phyloP scores from a whole-genome alignment of 179 eudicot species.

The Spinacia oleracea region DNA sequence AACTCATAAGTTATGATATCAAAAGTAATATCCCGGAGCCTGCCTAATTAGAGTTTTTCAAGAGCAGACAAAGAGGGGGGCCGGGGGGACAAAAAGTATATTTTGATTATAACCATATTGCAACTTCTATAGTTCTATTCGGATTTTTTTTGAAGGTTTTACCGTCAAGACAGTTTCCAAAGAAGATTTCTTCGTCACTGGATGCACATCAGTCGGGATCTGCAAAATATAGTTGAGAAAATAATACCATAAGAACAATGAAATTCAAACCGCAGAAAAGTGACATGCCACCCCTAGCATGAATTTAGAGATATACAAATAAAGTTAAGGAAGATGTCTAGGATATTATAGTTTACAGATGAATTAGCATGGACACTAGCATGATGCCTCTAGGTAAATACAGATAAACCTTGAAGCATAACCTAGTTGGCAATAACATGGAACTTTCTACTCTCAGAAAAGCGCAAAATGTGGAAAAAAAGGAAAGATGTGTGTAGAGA shows the following conservation, averaged over 20 bases:
- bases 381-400: background rate
- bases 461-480: background rate
- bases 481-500: background rate
- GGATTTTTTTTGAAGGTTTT: slow-evolving; percentile 19
- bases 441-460: background rate
- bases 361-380: background rate
- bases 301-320: background rate
- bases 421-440: background rate
- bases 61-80: too few relatives aligned
- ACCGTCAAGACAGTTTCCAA: slow-evolving; percentile 98
- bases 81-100: too few relatives aligned
- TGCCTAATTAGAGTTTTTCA: too few relatives aligned
- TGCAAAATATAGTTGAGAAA: slow-evolving; percentile 35
- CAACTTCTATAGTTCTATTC: background rate
- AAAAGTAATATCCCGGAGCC: background rate
- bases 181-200: slow-evolving; percentile 77
- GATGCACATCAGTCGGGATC: slow-evolving; percentile 94
- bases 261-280: background rate
- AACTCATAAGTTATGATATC: background rate
- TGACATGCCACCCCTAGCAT: background rate
- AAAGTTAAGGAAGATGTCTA: background rate
- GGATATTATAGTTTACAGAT: background rate
- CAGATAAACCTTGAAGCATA: background rate
- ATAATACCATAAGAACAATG: background rate
- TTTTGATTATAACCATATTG: background rate